phyloP scores from a whole-genome alignment of 129 eudicot species.

The Pittosporum tobira region DNA sequence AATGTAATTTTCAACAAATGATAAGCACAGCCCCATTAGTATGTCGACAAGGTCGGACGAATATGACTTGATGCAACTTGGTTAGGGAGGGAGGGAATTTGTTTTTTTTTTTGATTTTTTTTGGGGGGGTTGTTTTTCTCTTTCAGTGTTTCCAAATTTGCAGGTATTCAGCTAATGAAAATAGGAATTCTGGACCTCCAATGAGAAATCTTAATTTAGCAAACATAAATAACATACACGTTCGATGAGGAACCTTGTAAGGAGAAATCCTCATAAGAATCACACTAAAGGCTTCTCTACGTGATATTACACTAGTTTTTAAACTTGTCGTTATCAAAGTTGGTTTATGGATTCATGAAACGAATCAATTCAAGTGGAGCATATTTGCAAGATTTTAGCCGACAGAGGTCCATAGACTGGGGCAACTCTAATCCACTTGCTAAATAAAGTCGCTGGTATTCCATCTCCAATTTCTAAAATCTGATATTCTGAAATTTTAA shows the following conservation, averaged over 20 bases:
- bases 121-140: no score
- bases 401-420: not conserved
- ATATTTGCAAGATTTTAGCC: constrained; percentile 13
- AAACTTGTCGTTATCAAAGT: constrained; percentile 3
- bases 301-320: not conserved
- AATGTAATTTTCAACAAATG: constrained; percentile 29
- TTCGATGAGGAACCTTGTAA: constrained; percentile 1
- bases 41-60: constrained; percentile 28
- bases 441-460: not conserved
- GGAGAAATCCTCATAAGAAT: not conserved
- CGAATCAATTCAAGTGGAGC: constrained; percentile 7
- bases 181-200: constrained; percentile 1
- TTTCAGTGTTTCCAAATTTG: constrained; percentile 11
- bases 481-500: constrained; percentile 3
- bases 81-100: constrained; percentile 12
- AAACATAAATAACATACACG: constrained; percentile 4
- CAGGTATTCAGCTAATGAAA: not conserved
- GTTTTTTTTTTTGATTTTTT: no score
- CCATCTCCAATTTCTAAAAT: constrained; percentile 7
- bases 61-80: constrained; percentile 37
- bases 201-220: not conserved
- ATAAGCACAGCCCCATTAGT: constrained; percentile 30
- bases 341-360: constrained; percentile 1
- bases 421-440: constrained; percentile 9
- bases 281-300: not conserved